Evolutionary conservation across 371 early-diverging fungal species (phyloP).

Genomic region (Mucor irregularis): DNA sequence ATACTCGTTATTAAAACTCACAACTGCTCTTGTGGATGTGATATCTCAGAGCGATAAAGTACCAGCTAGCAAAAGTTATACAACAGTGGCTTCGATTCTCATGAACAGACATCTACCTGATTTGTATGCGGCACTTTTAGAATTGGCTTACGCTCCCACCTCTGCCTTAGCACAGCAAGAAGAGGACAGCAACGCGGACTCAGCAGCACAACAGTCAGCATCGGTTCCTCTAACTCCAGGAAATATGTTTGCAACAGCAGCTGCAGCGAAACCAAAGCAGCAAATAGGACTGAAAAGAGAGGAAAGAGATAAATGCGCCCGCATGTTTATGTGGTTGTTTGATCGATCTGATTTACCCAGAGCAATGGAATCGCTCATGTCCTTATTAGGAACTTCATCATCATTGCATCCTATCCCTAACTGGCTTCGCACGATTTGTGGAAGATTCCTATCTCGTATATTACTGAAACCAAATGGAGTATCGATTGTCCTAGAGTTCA

Average conservation of each 20-base stretch:
- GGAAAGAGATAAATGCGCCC: constrained; percentile 48
- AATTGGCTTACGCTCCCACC: constrained; percentile 66
- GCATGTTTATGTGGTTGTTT: constrained; percentile 50
- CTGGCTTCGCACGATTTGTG: constrained; percentile 68
- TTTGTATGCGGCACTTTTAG: constrained; percentile 65
- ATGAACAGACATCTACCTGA: constrained; percentile 61
- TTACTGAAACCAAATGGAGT: constrained; percentile 65
- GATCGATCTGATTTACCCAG: constrained; percentile 55
- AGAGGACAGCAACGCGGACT: background rate
- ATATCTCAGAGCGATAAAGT: constrained; percentile 23
- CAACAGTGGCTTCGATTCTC: constrained; percentile 61
- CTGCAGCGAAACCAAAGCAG: background rate
- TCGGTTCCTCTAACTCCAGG: constrained; percentile 18
- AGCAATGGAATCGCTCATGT: constrained; percentile 66
- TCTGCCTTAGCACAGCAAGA: constrained; percentile 24
- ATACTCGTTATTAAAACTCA: constrained; percentile 1
- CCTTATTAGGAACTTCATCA: constrained; percentile 54
- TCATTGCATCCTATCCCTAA: constrained; percentile 56
- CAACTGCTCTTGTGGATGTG: constrained; percentile 29
- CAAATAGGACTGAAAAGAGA: constrained; percentile 19
- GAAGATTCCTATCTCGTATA: constrained; percentile 65
- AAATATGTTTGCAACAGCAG: constrained; percentile 12
- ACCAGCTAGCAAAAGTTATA: constrained; percentile 41
- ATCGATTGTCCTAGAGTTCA: constrained; percentile 62
- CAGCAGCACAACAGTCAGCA: background rate